phyloP scores from a whole-genome alignment of 2,329 filamentous ascomycete genomes.

The Pyrenophora teres region DNA sequence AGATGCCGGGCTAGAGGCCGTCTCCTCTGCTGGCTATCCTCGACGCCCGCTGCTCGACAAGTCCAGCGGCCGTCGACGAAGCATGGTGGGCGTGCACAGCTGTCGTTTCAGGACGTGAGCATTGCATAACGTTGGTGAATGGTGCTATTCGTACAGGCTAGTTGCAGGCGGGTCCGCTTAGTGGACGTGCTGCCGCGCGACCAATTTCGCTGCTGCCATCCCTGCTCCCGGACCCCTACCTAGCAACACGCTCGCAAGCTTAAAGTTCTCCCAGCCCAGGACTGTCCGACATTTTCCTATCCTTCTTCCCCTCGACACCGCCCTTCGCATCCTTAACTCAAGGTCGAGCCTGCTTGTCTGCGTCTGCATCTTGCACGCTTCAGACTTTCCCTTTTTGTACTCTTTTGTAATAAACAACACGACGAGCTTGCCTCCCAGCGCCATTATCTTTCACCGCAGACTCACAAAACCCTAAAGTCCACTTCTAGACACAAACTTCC shows the following conservation, averaged over 20 bases:
- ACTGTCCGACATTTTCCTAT: slow-evolving; percentile 31
- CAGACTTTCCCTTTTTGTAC: slow-evolving; percentile 37
- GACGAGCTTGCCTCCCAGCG: slow-evolving; percentile 28
- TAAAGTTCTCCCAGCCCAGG: slow-evolving; percentile 44
- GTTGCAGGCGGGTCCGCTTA: slow-evolving; percentile 36
- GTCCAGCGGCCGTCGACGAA: slow-evolving; percentile 5
- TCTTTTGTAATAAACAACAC: slow-evolving; percentile 42
- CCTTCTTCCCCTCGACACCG: slow-evolving; percentile 41
- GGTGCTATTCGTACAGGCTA: slow-evolving; percentile 35
- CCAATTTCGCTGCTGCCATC: slow-evolving; percentile 42
- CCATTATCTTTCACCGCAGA: slow-evolving; percentile 23
- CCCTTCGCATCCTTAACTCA: slow-evolving; percentile 28
- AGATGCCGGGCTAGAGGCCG: slow-evolving; percentile 5
- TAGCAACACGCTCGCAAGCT: slow-evolving; percentile 44
- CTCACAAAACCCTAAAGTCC: slow-evolving; percentile 12
- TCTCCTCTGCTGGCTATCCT: background rate
- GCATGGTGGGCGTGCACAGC: slow-evolving; percentile 30
- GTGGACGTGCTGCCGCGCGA: slow-evolving; percentile 38
- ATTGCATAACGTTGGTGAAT: slow-evolving; percentile 41
- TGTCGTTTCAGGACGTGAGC: slow-evolving; percentile 33
- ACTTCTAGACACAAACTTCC: slow-evolving; percentile 5
- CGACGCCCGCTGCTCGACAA: background rate
- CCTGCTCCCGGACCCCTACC: slow-evolving; percentile 35
- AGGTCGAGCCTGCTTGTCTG: slow-evolving; percentile 37
- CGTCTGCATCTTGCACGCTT: slow-evolving; percentile 37